Percentiles rank a stretch among this genome's conserved stretches.
phyloP scores from a whole-genome alignment of 2,329 filamentous ascomycete genomes.

The Sarocladiaceae sp. region DNA sequence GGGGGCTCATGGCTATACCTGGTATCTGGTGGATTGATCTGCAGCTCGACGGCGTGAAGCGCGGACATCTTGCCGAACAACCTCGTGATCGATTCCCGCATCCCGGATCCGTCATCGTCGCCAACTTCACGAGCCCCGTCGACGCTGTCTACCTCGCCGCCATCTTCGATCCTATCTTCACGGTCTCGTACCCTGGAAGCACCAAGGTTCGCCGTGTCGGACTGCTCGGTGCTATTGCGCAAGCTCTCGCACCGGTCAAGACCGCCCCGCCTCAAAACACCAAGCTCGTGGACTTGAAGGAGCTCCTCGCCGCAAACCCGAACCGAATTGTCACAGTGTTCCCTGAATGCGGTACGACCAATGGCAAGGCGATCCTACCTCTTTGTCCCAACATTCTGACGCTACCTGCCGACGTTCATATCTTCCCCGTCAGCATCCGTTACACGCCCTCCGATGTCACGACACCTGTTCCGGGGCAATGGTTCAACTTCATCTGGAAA shows the following conservation, averaged over 20 bases:
- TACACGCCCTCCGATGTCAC: slow-evolving; percentile 89
- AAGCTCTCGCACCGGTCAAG: slow-evolving; percentile 62
- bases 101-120: slow-evolving; percentile 77
- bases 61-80: slow-evolving; percentile 77
- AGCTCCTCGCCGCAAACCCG: slow-evolving; percentile 64
- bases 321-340: slow-evolving; percentile 79
- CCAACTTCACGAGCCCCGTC: slow-evolving; percentile 87
- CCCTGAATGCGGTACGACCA: slow-evolving; percentile 91
- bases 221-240: slow-evolving; percentile 69
- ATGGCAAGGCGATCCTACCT: slow-evolving; percentile 83
- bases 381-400: slow-evolving; percentile 74
- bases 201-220: slow-evolving; percentile 72
- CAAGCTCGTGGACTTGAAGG: slow-evolving; percentile 55
- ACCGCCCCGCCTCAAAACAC: slow-evolving; percentile 39
- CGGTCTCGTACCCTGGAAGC: slow-evolving; percentile 72
- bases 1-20: slow-evolving; percentile 81
- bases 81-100: slow-evolving; percentile 71
- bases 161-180: slow-evolving; percentile 95
- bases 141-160: slow-evolving; percentile 92
- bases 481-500: slow-evolving; percentile 75
- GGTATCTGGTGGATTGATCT: slow-evolving; percentile 98
- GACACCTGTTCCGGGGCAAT: slow-evolving; percentile 76
- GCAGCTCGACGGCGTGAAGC: slow-evolving; percentile 95
- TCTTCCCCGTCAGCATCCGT: slow-evolving; percentile 87
- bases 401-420: slow-evolving; percentile 61